A percentile compares a stretch with the other conserved stretches of the same genome.
phyloP scores from a whole-genome alignment of 768 basidiomycete genomes.

The Phlebiopsis flavidoalba region DNA sequence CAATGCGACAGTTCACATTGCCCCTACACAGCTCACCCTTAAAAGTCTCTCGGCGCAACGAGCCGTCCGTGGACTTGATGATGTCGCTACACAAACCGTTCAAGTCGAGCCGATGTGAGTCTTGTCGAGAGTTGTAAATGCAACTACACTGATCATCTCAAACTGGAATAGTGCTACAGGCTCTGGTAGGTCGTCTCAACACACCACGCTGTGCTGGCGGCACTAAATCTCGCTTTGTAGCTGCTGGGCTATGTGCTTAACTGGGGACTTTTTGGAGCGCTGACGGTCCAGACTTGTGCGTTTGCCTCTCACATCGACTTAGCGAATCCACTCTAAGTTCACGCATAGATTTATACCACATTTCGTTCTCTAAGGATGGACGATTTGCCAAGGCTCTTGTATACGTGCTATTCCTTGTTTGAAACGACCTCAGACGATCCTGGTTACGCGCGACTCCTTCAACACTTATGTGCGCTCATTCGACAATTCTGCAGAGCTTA shows the following conservation, averaged over 20 bases:
- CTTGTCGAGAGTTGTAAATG: too few species aligned
- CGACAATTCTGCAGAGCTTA: conserved; percentile 9
- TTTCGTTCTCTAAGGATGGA: conserved; percentile 10
- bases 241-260: conserved; percentile 19
- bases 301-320: background rate
- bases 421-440: conserved; percentile 14
- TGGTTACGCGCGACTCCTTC: conserved; percentile 19
- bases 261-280: conserved; percentile 16
- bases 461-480: conserved; percentile 21
- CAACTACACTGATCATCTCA: too few species aligned
- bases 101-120: too few species aligned
- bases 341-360: conserved; percentile 8
- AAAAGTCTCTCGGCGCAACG: too few species aligned
- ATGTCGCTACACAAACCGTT: too few species aligned
- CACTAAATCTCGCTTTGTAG: background rate
- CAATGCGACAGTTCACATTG: too few species aligned
- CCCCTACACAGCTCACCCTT: too few species aligned
- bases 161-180: too few species aligned
- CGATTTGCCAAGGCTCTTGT: conserved; percentile 10
- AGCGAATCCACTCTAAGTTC: background rate
- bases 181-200: too few species aligned
- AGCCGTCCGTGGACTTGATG: too few species aligned
- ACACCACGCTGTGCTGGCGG: too few species aligned
- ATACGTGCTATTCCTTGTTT: background rate
- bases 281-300: conserved; percentile 16